Evolutionary conservation across 768 basidiomycete genomes (phyloP), one percentile per base, ranked within the genome.

Genomic region (Auricularia sp.): DNA sequence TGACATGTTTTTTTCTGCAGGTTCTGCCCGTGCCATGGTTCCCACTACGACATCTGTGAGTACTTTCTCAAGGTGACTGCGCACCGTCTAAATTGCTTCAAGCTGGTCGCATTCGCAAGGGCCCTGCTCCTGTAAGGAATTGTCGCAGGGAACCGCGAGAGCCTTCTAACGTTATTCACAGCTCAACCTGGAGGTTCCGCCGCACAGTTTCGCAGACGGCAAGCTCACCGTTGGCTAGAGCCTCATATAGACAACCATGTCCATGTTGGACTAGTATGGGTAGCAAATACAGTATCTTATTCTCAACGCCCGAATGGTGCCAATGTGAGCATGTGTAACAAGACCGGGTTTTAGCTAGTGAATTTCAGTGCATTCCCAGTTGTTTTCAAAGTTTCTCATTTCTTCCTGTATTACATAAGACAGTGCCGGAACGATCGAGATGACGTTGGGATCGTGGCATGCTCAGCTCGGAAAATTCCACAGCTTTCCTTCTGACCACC

Each of bases 1-100:
- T 29, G 0, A 29, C 29, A 29, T 29, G 29, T 29, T 29, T 29
- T 29, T 29, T 29, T 29, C 34, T 54, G 68, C 62, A 88, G 86
- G 86, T 93, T 96, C 87, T 96, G 94, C 82, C 94, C 95, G 63
- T 98, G 96, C 82, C 96, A 98, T 77, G 97, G 96, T 74, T 98
- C 96, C 63, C 96, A 99, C 74, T 95, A 94, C 73, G 94, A 98
- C 77, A 97, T 97, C 66, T 96, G 90, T 92, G 71, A 67, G 89
- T 77, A 36, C 16, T 6, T 63, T 68, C 42, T 34, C n/a, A 62
- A 63, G 61, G 2, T 39, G 33, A 24, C 36, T 63, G 45, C 44
- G 18, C 47, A 54, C 24, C 11, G 3, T 54, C 24, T 5, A 13
- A 56, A 10, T 21, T n/a, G n/a, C 36, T 67, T 68, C 54, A 67